phyloP scores from a whole-genome alignment of 192 early-diverging fungal species.

The Rhizoclosmatium sp. region DNA sequence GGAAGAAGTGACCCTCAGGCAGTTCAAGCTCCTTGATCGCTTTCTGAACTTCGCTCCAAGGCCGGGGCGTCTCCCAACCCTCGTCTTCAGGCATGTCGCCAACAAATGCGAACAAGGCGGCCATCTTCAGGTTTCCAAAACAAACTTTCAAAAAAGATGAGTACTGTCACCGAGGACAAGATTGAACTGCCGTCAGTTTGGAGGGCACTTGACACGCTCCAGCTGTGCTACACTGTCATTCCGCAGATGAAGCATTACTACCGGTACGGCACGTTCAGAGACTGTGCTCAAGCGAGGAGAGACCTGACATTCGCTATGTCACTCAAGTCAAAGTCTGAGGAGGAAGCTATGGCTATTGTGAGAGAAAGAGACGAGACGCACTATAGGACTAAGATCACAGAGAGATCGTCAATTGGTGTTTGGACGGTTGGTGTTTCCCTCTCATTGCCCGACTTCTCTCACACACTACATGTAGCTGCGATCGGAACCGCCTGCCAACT shows the following conservation, averaged over 20 bases:
- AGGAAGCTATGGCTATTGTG: slow-evolving; percentile 41
- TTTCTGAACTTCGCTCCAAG: slow-evolving; percentile 1
- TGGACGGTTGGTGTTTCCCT: slow-evolving; percentile 47
- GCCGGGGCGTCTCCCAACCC: slow-evolving; percentile 11
- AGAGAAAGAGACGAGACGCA: slow-evolving; percentile 46
- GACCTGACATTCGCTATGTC: slow-evolving; percentile 57
- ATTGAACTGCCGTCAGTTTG: slow-evolving; percentile 22
- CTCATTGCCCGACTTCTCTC: background rate
- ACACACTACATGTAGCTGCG: slow-evolving; percentile 13
- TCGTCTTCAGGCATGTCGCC: slow-evolving; percentile 5
- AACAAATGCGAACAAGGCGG: background rate
- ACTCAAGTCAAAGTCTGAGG: slow-evolving; percentile 47
- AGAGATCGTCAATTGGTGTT: slow-evolving; percentile 44
- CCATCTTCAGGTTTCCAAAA: background rate
- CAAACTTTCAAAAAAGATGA: background rate
- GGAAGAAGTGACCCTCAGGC: slow-evolving; percentile 11
- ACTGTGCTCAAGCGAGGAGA: slow-evolving; percentile 48
- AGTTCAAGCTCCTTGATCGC: background rate
- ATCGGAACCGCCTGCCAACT: slow-evolving; percentile 31
- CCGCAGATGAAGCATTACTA: slow-evolving; percentile 60
- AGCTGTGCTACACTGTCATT: slow-evolving; percentile 42
- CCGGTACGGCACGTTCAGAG: slow-evolving; percentile 52
- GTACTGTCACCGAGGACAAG: background rate
- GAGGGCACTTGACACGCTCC: slow-evolving; percentile 35
- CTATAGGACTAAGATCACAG: slow-evolving; percentile 47